Evolutionary conservation across 2,329 filamentous ascomycete species (phyloP).

Genomic region (Myriosclerotinia scirpicola): DNA sequence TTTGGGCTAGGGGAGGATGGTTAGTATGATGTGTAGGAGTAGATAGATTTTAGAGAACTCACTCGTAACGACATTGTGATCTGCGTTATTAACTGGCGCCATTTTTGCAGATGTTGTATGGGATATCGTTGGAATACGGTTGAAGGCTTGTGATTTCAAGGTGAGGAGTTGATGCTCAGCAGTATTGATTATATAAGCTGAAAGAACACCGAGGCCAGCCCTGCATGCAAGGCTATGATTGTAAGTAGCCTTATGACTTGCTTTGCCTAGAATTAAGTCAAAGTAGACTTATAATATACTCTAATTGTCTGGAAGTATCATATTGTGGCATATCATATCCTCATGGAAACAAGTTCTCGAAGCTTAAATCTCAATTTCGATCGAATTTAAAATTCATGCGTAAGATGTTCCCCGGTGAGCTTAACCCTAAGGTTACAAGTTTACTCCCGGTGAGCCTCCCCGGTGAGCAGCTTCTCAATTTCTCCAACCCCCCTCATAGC

Average conservation of each 20-base stretch:
- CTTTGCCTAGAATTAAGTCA: background rate
- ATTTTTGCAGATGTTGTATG: background rate
- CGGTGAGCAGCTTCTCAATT: too few relatives aligned
- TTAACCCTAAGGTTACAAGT: too few relatives aligned
- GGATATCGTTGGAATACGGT: background rate
- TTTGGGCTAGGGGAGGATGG: constrained; percentile 39
- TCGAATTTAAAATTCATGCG: too few relatives aligned
- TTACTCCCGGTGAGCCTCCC: too few relatives aligned
- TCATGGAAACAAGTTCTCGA: too few relatives aligned
- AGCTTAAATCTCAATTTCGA: too few relatives aligned
- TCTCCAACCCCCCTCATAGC: background rate
- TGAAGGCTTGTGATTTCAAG: background rate
- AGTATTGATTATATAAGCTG: background rate
- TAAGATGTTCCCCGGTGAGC: too few relatives aligned
- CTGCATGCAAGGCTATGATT: background rate
- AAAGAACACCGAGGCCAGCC: background rate
- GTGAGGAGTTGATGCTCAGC: background rate
- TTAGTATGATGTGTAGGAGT: background rate
- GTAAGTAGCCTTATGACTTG: background rate
- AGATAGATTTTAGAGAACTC: background rate
- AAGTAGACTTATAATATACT: too few relatives aligned
- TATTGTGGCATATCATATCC: too few relatives aligned
- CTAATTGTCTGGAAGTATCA: too few relatives aligned
- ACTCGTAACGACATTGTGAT: constrained; percentile 19
- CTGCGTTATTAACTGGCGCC: constrained; percentile 19